A percentile compares a stretch with the other conserved stretches of the same genome.
Conservation (phyloP, 495 filamentous ascomycete species). For the Trichocladium antarcticum region DNA sequence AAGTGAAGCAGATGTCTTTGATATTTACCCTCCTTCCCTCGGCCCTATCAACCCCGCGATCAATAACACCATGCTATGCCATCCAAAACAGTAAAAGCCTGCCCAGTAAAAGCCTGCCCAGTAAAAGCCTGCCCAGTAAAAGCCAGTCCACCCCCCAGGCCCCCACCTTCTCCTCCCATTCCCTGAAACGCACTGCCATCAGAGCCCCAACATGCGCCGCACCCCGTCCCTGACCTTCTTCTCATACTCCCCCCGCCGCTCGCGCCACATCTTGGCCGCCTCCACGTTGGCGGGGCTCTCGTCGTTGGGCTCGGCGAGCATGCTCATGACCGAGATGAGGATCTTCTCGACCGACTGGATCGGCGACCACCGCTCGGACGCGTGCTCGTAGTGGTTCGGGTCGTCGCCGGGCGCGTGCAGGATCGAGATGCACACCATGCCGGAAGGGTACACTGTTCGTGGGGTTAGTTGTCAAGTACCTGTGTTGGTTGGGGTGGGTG, state of each 20-base stretch:
- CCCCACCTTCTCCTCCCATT: neutral
- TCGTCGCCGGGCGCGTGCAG: conserved; percentile 97
- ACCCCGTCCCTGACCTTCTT: conserved; percentile 69
- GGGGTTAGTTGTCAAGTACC: neutral
- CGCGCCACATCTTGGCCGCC: conserved; percentile 97
- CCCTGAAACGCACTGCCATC: neutral
- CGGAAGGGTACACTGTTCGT: conserved; percentile 74
- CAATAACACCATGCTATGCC: conserved; percentile 6
- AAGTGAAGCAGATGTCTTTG: neutral
- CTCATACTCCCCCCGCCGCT: conserved; percentile 75
- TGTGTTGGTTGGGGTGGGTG: neutral
- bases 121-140: neutral
- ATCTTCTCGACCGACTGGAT: conserved; percentile 99
- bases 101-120: neutral
- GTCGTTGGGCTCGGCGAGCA: conserved; percentile 97
- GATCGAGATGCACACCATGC: conserved; percentile 93
- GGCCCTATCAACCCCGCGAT: neutral
- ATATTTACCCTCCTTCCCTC: neutral
- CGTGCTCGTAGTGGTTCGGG: conserved; percentile 96
- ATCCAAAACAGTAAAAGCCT: neutral
- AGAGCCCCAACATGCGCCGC: conserved; percentile 44
- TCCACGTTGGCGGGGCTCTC: conserved; percentile 97
- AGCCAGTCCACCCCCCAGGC: neutral
- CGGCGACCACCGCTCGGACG: conserved; percentile 87
- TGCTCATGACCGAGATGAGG: conserved; percentile 93